phyloP scores from a whole-genome alignment of 163 green algal genomes.

The Scenedesmus sp. region DNA sequence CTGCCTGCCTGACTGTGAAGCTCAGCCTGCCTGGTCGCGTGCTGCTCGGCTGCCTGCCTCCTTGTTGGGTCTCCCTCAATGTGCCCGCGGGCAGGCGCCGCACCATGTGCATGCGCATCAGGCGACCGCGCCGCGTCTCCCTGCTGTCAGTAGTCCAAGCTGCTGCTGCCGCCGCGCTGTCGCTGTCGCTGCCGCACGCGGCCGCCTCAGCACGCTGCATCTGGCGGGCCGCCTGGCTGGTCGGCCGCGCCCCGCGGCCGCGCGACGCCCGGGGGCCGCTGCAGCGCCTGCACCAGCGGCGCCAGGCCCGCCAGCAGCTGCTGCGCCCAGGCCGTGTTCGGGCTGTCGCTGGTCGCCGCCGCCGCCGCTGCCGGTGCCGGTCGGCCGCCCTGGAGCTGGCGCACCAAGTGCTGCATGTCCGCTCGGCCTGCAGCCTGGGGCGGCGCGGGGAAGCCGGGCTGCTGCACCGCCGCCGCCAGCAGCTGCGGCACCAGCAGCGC shows the following conservation, averaged over 20 bases:
- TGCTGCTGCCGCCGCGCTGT: not conserved
- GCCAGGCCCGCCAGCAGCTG: constrained; percentile 5
- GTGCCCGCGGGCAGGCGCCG: no score
- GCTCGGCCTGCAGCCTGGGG: not conserved
- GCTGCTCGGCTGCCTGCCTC: no score
- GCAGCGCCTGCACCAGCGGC: not conserved
- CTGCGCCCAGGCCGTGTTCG: not conserved
- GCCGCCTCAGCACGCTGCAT: not conserved
- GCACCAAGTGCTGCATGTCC: not conserved
- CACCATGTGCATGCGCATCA: no score
- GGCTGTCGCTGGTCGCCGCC: not conserved
- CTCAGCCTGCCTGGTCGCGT: no score
- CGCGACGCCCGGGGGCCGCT: no score
- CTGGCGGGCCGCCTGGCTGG: not conserved
- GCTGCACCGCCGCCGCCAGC: not conserved
- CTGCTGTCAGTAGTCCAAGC: not conserved
- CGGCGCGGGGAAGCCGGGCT: not conserved
- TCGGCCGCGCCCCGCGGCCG: no score
- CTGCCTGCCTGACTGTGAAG: no score
- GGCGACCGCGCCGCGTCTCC: no score
- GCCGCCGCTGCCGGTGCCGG: not conserved
- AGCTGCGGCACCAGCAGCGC: not conserved
- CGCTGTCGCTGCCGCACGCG: not conserved
- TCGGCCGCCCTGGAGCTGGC: not conserved
- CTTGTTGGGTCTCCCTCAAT: no score